Evolutionary conservation across 192 early-diverging fungal species (phyloP), one percentile per base, ranked within the genome.

Genomic region (Dispira simplex): DNA sequence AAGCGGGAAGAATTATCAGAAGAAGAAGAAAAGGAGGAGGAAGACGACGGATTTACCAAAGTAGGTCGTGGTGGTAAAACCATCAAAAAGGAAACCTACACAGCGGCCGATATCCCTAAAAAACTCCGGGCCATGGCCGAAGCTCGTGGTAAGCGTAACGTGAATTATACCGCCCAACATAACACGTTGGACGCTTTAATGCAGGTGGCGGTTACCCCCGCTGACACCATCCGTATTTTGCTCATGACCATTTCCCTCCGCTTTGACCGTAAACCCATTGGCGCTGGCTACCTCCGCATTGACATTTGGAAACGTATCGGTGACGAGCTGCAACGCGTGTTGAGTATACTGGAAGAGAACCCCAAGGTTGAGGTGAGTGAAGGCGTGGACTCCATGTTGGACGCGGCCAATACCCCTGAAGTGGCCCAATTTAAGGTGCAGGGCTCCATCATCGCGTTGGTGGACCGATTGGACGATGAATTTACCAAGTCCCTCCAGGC

Each of bases 391-490:
- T 88, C 86, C 11, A 75, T 83, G 46, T 85, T 85, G 60, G 75
- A 79, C 27, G 80, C 64, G 26, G 32, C 32, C 32, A 39, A 39
- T 39, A 82, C 79, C 49, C 80, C 85, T 65, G 81, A 82, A 70
- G 73, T 75, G 46, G 63, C 72, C 27, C 68, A 73, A 46, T 87
- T 79, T 23, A 65, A 62, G 43, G 28, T 62, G 39, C 59, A 46
- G 54, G 97, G 95, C 62, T 91, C 87, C 46, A 77, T 98, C 59
- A 76, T 87, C 56, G 80, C 89, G 47, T 87, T 90, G 54, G 76
- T 98, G 39, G 97, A 99, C 66, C 87, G 95, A 28, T 75, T 98
- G 46, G 93, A 97, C 75, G 94, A 98, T 63, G 97, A 99, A 77
- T 99, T 97, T 75, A 90, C 82, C 66, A 89, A 90, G 74, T 89